Percentiles rank a stretch among this genome's conserved stretches.
Evolutionary conservation across 805 yeast genomes (phyloP).

Genomic region (Starmerella gropengiesseri): DNA sequence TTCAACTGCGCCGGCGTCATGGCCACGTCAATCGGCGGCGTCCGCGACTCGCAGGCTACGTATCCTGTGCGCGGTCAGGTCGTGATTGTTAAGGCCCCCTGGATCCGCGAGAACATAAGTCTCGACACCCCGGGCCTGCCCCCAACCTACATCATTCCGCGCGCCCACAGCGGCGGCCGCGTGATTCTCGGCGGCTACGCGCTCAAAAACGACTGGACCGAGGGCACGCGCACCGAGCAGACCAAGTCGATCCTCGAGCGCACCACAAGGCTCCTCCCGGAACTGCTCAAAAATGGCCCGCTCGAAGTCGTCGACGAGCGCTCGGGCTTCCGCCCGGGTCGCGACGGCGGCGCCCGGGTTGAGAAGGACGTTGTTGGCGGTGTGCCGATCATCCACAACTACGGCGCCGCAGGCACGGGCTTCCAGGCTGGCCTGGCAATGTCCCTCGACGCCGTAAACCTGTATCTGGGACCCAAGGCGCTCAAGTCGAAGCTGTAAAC

Average conservation of each 20-base stretch:
- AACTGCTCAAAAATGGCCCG: conserved; percentile 33
- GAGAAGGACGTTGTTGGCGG: conserved; percentile 42
- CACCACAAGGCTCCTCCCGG: conserved; percentile 39
- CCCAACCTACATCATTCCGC: conserved; percentile 61
- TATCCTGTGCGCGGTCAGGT: conserved; percentile 78
- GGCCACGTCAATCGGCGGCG: conserved; percentile 53
- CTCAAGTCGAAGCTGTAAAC: conserved; percentile 6
- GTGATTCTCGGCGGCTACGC: conserved; percentile 66
- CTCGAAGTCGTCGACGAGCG: conserved; percentile 51
- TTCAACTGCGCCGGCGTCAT: conserved; percentile 53
- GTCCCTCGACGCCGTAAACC: conserved; percentile 37
- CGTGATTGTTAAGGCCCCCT: conserved; percentile 60
- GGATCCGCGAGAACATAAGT: conserved; percentile 44
- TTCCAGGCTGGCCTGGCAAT: conserved; percentile 63
- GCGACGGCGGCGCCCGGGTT: conserved; percentile 65
- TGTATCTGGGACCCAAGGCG: conserved; percentile 16
- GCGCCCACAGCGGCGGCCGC: conserved; percentile 56
- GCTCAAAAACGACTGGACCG: conserved; percentile 53
- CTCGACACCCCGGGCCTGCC: conserved; percentile 14
- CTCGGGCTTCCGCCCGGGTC: conserved; percentile 66
- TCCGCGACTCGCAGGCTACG: conserved; percentile 41
- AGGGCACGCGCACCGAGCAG: conserved; percentile 46
- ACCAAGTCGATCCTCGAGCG: conserved; percentile 52
- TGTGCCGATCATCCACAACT: conserved; percentile 49
- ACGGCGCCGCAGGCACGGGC: conserved; percentile 72